Percentiles rank a stretch among this genome's conserved stretches.
Evolutionary conservation across 2,329 filamentous ascomycete genomes (phyloP).

Genomic region (Anthostomella pinea): DNA sequence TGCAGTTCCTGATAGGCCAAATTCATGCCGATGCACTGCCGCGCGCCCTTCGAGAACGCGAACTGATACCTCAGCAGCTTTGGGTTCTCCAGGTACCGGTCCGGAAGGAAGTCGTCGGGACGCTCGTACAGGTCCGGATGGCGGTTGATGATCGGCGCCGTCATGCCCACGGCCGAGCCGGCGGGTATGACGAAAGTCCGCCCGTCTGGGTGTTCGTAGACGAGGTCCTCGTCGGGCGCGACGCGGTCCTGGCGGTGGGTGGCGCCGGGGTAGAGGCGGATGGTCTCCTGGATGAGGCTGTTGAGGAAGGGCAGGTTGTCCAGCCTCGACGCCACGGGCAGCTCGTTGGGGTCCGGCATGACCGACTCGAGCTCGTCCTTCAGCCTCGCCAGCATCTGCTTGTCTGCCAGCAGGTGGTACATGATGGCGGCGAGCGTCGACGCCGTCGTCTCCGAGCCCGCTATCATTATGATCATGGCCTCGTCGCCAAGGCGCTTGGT

Average conservation of each 20-base stretch:
- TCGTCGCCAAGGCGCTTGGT: conserved; percentile 17
- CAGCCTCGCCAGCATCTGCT: conserved; percentile 10
- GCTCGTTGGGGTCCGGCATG: conserved; percentile 14
- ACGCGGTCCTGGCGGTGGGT: conserved; percentile 30
- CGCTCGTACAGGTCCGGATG: conserved; percentile 20
- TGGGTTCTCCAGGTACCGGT: conserved; percentile 27
- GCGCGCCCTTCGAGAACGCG: conserved; percentile 21
- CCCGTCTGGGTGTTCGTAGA: conserved; percentile 23
- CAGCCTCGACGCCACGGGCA: conserved; percentile 23
- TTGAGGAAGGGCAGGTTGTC: conserved; percentile 32
- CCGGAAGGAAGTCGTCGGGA: conserved; percentile 20
- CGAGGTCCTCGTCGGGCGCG: conserved; percentile 28
- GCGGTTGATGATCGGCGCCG: conserved; percentile 20
- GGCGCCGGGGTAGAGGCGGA: conserved; percentile 39
- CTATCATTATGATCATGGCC: conserved; percentile 15
- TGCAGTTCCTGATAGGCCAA: conserved; percentile 26
- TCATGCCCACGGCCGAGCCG: conserved; percentile 20
- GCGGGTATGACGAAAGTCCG: conserved; percentile 19
- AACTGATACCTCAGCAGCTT: conserved; percentile 17
- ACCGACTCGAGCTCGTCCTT: conserved; percentile 19
- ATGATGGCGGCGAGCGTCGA: conserved; percentile 17
- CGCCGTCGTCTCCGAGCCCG: conserved; percentile 21
- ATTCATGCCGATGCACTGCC: conserved; percentile 28
- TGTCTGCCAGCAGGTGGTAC: conserved; percentile 18
- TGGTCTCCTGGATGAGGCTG: conserved; percentile 32